These are phyloP conservation scores for Lachnum nothofagi DNA, from an alignment of 2,329 filamentous ascomycete genomes.

Conservation along the genomic window DNA sequence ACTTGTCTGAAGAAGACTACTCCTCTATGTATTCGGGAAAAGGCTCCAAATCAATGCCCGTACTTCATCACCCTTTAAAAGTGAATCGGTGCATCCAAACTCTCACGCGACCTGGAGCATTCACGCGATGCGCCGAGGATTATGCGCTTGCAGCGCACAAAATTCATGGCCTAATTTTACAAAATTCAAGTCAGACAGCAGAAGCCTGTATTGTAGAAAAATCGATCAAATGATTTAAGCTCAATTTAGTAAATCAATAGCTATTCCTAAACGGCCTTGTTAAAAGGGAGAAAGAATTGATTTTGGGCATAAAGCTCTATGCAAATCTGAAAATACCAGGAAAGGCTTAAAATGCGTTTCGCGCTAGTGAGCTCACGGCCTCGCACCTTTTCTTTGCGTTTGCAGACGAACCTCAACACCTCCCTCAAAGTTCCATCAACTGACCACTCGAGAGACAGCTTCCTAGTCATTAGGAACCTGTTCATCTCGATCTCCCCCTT, in stretches of 20 bases:
- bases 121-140: not conserved
- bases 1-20: too few relatives aligned
- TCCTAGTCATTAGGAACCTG: conserved; percentile 34
- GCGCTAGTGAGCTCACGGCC: not conserved
- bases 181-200: not conserved
- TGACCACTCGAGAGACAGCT: conserved; percentile 34
- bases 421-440: conserved; percentile 12
- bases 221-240: not conserved
- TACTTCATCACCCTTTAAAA: too few relatives aligned
- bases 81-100: not conserved
- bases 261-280: not conserved
- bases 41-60: too few relatives aligned
- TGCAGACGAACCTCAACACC: not conserved
- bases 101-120: not conserved
- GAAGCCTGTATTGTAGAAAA: not conserved
- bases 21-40: too few relatives aligned
- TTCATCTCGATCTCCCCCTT: conserved; percentile 30
- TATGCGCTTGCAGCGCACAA: not conserved
- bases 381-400: not conserved
- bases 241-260: not conserved
- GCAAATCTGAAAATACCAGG: not conserved
- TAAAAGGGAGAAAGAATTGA: not conserved
- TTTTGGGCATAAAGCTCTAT: not conserved
- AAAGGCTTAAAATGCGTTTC: not conserved
- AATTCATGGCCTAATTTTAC: not conserved